Evolutionary conservation across 2,329 filamentous ascomycete species (phyloP).

Genomic region (Arthrocladium fulminans): DNA sequence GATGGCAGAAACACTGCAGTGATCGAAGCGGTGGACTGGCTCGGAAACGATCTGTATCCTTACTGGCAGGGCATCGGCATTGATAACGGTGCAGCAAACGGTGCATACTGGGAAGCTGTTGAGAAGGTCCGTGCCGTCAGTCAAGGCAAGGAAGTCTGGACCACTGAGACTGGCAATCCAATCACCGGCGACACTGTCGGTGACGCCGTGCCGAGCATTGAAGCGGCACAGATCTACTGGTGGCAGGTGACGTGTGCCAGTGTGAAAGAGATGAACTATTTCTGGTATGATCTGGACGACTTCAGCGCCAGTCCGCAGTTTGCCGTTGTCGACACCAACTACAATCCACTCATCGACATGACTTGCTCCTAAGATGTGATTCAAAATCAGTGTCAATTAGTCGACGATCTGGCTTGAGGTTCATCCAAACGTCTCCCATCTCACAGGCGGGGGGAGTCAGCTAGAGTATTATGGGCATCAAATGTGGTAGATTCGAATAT

Average conservation of each 20-base stretch:
- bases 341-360: conserved; percentile 32
- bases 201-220: conserved; percentile 51
- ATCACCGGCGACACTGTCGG: conserved; percentile 58
- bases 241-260: conserved; percentile 63
- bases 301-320: conserved; percentile 59
- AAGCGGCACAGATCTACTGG: conserved; percentile 75
- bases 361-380: conserved; percentile 22
- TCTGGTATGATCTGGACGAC: conserved; percentile 70
- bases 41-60: conserved; percentile 58
- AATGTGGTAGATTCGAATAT: no score
- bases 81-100: conserved; percentile 38
- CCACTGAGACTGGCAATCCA: conserved; percentile 85
- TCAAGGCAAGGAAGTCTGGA: conserved; percentile 65
- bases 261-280: conserved; percentile 57
- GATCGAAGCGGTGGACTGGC: conserved; percentile 54
- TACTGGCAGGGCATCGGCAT: conserved; percentile 56
- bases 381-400: conserved; percentile 16
- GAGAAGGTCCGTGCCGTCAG: conserved; percentile 33
- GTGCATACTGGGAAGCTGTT: conserved; percentile 44
- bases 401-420: conserved; percentile 17
- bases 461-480: no score
- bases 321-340: conserved; percentile 50
- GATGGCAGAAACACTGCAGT: conserved; percentile 52
- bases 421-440: no score
- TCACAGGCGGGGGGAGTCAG: no score